Evolutionary conservation across 345 rosid species (phyloP), one percentile per base, ranked within the genome.

Genomic region (Eucalyptus caleyi): DNA sequence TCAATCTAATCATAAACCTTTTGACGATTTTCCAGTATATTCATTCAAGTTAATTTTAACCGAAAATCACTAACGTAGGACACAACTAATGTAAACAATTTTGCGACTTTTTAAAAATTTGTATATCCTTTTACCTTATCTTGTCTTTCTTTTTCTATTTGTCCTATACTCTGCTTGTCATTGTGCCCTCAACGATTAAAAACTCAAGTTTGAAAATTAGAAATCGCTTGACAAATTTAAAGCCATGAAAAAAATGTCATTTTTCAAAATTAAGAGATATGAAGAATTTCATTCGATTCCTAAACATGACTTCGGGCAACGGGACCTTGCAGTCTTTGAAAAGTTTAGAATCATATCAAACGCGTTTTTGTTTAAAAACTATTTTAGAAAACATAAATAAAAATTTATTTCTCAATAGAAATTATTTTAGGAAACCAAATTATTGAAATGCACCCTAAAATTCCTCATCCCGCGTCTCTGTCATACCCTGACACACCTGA

Each of bases 301-400:
- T 1, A 24, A 3, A 24, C 1, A 56, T 56, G 62, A 11, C 30
- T 10, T 24, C 12, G 2, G 0, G 62, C 62, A 56, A 23, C 6
- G 1, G 1, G 49, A 47, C 30, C 62, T 56, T 9, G 3, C 5
- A 10, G 62, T 56, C 14, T 24, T 56, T 2, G 30, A 2, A 56
- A 56, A 24, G 3, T 56, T 24, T 24, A 24, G 13, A 30, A 24
- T 56, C 6, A 56, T 4, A 23, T 24, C 0, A 9, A 56, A 19
- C 0, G 0, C 1, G 1, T 53, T 53, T 53, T 3, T 0, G 0
- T 53, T 53, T 8, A 19, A 0, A 53, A 53, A 53, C 0, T 19
- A 53, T 19, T 19, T 0, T 19, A 53, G 5, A 53, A 53, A 53
- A 53, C 59, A 53, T 53, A 53, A 53, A 53, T 19, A 19, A 8